Percentiles rank a stretch among this genome's conserved stretches.
Conservation (phyloP, 257 asterid genomes). For the Linaria vulgaris region DNA sequence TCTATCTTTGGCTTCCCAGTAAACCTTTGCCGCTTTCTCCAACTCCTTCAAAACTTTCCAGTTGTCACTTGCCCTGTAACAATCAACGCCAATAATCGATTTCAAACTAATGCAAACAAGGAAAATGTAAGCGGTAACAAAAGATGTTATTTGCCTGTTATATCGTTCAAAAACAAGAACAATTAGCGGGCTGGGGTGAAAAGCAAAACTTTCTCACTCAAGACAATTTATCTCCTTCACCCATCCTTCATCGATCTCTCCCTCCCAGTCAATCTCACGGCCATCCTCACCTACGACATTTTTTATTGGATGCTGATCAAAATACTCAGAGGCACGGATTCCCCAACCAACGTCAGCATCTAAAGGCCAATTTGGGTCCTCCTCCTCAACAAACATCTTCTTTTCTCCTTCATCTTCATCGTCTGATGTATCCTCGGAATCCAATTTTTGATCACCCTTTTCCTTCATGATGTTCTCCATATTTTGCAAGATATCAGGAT, state of each 20-base stretch:
- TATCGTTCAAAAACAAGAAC: slow-evolving; percentile 88
- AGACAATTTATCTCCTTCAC: slow-evolving; percentile 90
- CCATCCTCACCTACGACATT: slow-evolving; percentile 31
- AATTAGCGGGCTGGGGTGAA: slow-evolving; percentile 91
- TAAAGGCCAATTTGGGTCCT: slow-evolving; percentile 87
- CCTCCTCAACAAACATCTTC: slow-evolving; percentile 69
- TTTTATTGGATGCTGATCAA: slow-evolving; percentile 58
- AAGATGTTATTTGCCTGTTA: slow-evolving; percentile 49
- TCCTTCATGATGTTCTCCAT: slow-evolving; percentile 67
- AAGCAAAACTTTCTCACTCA: slow-evolving; percentile 98
- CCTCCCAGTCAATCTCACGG: slow-evolving; percentile 82
- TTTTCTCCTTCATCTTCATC: slow-evolving; percentile 39
- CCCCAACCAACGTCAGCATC: slow-evolving; percentile 99
- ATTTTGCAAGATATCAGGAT: slow-evolving; percentile 57
- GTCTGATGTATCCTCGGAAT: slow-evolving; percentile 33
- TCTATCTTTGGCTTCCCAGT: slow-evolving; percentile 83
- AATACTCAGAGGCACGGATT: slow-evolving; percentile 88
- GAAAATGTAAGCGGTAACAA: neutral
- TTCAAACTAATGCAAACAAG: neutral
- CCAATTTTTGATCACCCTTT: slow-evolving; percentile 32
- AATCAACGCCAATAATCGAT: neutral
- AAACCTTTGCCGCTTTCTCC: slow-evolving; percentile 87
- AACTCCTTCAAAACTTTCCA: slow-evolving; percentile 86
- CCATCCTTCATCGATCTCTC: slow-evolving; percentile 78
- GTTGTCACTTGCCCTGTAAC: slow-evolving; percentile 81